Conservation (phyloP, 176 grass and related monocot genomes). For the Aegilops umbellulata region DNA sequence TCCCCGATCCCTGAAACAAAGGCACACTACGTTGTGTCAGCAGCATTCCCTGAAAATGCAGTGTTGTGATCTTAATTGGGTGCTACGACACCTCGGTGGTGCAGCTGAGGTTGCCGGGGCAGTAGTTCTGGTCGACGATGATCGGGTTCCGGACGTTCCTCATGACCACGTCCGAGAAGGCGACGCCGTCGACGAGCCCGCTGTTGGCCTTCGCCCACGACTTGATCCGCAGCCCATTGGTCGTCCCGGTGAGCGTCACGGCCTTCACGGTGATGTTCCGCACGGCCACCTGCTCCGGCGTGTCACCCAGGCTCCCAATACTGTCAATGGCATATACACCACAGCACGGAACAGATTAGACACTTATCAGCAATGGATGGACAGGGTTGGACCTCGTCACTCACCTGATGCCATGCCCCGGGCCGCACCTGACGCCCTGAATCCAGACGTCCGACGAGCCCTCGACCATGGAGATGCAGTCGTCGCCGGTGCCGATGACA, state of each 20-base stretch:
- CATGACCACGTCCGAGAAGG: constrained; percentile 41
- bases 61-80: too few relatives aligned
- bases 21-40: background rate
- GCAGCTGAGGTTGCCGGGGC: constrained; percentile 2
- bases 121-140: constrained; percentile 36
- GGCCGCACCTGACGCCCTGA: constrained; percentile 41
- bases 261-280: constrained; percentile 43
- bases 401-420: constrained; percentile 56
- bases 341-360: background rate
- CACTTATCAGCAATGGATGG: background rate
- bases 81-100: constrained; percentile 4
- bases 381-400: background rate
- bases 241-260: constrained; percentile 30
- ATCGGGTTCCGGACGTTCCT: constrained; percentile 46
- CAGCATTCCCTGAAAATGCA: background rate
- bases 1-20: constrained; percentile 39
- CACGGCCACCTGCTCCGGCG: constrained; percentile 33
- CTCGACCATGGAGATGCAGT: constrained; percentile 59
- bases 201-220: constrained; percentile 45
- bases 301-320: constrained; percentile 47
- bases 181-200: constrained; percentile 33
- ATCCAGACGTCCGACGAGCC: constrained; percentile 45
- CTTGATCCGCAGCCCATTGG: constrained; percentile 61
- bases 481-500: constrained; percentile 47
- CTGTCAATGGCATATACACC: constrained; percentile 7